Percentiles rank a stretch among this genome's conserved stretches.
These are phyloP conservation scores for Petrea volubilis DNA, from an alignment of 257 asterid species.

Conservation along the genomic window DNA sequence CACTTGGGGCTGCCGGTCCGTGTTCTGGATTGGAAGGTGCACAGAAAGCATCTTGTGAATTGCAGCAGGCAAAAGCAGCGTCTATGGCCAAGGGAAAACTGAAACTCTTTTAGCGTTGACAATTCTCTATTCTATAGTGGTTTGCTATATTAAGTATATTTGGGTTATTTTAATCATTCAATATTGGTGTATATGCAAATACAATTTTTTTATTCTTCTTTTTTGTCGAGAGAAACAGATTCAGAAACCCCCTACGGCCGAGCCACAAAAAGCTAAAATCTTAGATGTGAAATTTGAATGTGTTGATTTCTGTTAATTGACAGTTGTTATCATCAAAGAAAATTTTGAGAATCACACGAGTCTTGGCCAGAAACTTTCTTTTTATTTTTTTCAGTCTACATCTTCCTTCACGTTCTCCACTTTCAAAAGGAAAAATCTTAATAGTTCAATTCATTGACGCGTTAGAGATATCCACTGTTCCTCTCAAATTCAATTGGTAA, in stretches of 20 bases:
- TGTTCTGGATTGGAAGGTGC: conserved; percentile 56
- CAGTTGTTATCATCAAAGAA: background rate
- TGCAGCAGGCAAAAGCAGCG: conserved; percentile 36
- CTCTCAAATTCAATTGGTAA: too few relatives aligned
- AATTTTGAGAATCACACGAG: background rate
- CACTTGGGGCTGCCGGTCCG: conserved; percentile 44
- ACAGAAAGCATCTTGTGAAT: conserved; percentile 21
- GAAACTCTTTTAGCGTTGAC: conserved; percentile 43
- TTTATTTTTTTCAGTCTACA: background rate
- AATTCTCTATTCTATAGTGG: background rate
- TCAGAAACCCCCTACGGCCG: background rate
- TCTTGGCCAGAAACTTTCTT: background rate
- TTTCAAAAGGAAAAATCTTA: background rate
- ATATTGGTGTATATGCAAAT: conserved; percentile 13
- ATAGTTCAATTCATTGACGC: background rate
- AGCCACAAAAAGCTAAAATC: background rate
- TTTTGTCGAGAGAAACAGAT: background rate
- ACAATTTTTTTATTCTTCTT: background rate
- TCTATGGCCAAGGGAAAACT: conserved; percentile 55
- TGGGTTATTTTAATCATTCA: background rate
- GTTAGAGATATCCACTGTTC: too few relatives aligned
- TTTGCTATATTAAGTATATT: background rate
- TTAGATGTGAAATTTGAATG: background rate
- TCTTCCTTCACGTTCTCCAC: background rate
- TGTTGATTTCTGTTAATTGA: background rate